Evolutionary conservation across 768 basidiomycete species (phyloP).

Genomic region (Glaciozyma martinii): DNA sequence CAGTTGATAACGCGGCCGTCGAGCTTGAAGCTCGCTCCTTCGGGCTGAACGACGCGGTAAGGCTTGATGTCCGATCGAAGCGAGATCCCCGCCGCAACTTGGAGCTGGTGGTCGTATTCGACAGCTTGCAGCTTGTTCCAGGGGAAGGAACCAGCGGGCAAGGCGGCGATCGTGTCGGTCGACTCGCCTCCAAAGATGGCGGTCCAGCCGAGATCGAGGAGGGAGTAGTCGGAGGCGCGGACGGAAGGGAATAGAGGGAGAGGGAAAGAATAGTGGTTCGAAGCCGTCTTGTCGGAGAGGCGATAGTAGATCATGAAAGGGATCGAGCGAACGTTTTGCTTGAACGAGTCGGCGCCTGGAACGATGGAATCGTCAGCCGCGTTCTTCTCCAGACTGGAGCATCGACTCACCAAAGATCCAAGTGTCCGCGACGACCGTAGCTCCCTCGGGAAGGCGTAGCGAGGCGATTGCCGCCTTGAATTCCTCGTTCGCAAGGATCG

Average conservation of each 20-base stretch:
- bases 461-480: slow-evolving; percentile 3
- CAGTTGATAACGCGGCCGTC: slow-evolving; percentile 15
- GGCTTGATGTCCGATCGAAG: not conserved
- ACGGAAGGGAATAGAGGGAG: not conserved
- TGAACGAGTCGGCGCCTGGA: slow-evolving; percentile 10
- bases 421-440: slow-evolving; percentile 7
- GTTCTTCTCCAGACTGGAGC: not conserved
- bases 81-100: not conserved
- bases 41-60: slow-evolving; percentile 1
- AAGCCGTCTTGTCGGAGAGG: not conserved
- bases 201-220: not conserved
- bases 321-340: not conserved
- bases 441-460: slow-evolving; percentile 4
- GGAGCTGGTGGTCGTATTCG: not conserved
- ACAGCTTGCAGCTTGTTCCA: slow-evolving; percentile 1
- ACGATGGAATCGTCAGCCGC: too few species aligned
- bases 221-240: not conserved
- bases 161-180: not conserved
- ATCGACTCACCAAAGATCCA: slow-evolving; percentile 10
- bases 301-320: not conserved
- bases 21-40: slow-evolving; percentile 17
- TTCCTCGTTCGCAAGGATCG: not conserved
- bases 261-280: not conserved
- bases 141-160: not conserved
- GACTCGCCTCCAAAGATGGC: slow-evolving; percentile 10